Base-by-base conservation (phyloP, 495 filamentous ascomycete species). In the Penicillium coffeae region DNA sequence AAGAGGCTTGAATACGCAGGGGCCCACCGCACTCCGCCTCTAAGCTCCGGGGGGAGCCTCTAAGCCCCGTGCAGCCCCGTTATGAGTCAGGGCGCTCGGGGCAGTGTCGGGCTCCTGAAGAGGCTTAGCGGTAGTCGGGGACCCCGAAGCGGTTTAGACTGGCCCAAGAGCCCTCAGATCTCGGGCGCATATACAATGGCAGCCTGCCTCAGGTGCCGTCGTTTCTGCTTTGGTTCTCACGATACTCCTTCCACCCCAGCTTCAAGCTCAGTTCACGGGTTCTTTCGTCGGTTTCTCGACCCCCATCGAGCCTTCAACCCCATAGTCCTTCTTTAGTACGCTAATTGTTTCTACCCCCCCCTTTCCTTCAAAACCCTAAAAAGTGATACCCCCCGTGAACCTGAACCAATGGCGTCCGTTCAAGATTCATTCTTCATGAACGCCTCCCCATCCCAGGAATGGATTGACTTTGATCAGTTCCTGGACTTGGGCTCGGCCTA, bases 391-490 rank as follows among this genome's bases (percentile, higher is more conserved):
- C 34, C 15, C 14, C 42, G 35, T 10, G 35, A 52, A 37, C 20
- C 4, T n/a, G n/a, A n/a, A n/a, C n/a, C n/a, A n/a, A 63, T 62
- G 63, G 58, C 63, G 49, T 61, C 51, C 33, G n/a, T 56, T 30
- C 42, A 42, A 35, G 58, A 64, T 42, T 57, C 60, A 8, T 58
- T 50, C 43, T 58, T 55, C 40, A 45, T 54, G 38, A 55, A 61
- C 25, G 47, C 16, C 22, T 38, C 46, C 1, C 35, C 35, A 16
- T 42, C 35, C 27, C 47, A 65, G 32, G 69, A 73, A 32, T 70
- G 60, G 62, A 44, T 68, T 27, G 65, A 70, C 49, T 70, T 71
- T 39, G 65, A 72, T 45, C 61, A 66, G 46, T 63, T 65, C 41
- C 64, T 73, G 40, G 63, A 75, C 21, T 55, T 72, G n/a, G 57